Conservation (phyloP, 495 filamentous ascomycete species). For the Podospora pseudopauciseta region DNA sequence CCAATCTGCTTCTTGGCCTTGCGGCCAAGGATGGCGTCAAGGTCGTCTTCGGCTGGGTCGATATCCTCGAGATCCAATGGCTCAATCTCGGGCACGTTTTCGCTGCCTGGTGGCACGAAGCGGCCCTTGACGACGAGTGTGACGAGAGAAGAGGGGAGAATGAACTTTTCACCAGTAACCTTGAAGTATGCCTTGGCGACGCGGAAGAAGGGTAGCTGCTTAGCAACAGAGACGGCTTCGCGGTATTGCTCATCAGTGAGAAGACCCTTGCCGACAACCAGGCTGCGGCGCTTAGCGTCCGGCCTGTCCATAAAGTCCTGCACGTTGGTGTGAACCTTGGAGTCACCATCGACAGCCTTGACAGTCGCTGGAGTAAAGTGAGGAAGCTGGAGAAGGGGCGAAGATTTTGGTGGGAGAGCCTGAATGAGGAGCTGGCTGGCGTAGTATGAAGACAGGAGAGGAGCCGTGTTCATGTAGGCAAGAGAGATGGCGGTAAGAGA, state of each 20-base stretch:
- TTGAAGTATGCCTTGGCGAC: slow-evolving; percentile 98
- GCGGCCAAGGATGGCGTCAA: slow-evolving; percentile 81
- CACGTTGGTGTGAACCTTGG: slow-evolving; percentile 70
- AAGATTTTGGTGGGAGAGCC: slow-evolving; percentile 75
- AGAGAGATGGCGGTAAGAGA: slow-evolving; percentile 84
- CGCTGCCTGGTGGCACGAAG: slow-evolving; percentile 80
- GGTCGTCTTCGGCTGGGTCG: slow-evolving; percentile 88
- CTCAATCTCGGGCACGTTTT: slow-evolving; percentile 66
- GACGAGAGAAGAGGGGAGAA: slow-evolving; percentile 90
- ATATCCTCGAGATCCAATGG: slow-evolving; percentile 80
- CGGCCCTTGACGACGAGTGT: slow-evolving; percentile 94
- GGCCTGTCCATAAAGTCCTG: slow-evolving; percentile 84
- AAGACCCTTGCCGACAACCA: slow-evolving; percentile 65
- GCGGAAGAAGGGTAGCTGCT: slow-evolving; percentile 74
- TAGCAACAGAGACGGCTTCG: slow-evolving; percentile 67
- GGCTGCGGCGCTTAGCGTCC: slow-evolving; percentile 65
- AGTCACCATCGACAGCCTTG: slow-evolving; percentile 69
- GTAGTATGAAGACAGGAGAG: slow-evolving; percentile 78
- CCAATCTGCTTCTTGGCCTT: slow-evolving; percentile 58
- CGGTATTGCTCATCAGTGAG: slow-evolving; percentile 73
- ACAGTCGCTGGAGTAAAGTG: slow-evolving; percentile 75
- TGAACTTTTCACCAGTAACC: slow-evolving; percentile 86
- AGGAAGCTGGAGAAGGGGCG: slow-evolving; percentile 89
- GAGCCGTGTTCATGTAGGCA: slow-evolving; percentile 77
- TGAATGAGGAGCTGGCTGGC: slow-evolving; percentile 83